Evolutionary conservation across 2,329 filamentous ascomycete genomes (phyloP).

Genomic region (Monilinia laxa): DNA sequence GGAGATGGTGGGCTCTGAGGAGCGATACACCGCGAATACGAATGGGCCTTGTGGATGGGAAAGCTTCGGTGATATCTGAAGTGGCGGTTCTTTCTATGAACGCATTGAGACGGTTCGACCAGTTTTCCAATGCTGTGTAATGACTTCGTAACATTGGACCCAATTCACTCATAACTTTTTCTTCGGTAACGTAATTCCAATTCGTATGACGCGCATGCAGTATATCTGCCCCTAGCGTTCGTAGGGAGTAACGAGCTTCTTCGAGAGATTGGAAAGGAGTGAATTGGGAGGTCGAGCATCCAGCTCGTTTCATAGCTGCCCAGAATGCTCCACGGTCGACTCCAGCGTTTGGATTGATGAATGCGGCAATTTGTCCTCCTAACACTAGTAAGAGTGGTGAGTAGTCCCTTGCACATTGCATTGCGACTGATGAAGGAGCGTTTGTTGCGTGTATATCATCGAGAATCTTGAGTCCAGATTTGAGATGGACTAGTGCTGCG

Average conservation of each 20-base stretch:
- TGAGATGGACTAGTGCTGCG: constrained; percentile 36
- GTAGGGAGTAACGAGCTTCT: constrained; percentile 57
- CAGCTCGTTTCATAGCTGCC: constrained; percentile 29
- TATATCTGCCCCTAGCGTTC: constrained; percentile 55
- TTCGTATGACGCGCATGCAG: constrained; percentile 50
- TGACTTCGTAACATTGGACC: constrained; percentile 53
- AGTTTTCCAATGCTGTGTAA: constrained; percentile 43
- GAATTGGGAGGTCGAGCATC: constrained; percentile 23
- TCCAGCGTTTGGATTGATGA: constrained; percentile 33
- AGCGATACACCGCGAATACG: constrained; percentile 52
- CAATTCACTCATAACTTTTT: constrained; percentile 47
- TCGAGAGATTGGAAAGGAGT: constrained; percentile 49
- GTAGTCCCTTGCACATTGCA: constrained; percentile 34
- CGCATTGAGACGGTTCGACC: constrained; percentile 29
- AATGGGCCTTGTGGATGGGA: neutral
- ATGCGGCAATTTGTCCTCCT: constrained; percentile 36
- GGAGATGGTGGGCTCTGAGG: constrained; percentile 32
- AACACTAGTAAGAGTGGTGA: constrained; percentile 33
- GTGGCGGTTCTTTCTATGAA: constrained; percentile 18
- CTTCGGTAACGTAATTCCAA: constrained; percentile 16
- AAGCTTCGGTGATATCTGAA: neutral
- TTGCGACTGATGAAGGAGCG: constrained; percentile 14
- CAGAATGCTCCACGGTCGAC: constrained; percentile 32
- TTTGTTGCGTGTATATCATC: constrained; percentile 31
- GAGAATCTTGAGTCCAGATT: constrained; percentile 36